Base-by-base conservation (phyloP, 2,329 filamentous ascomycete species). In the Gaeumannomyces tritici region DNA sequence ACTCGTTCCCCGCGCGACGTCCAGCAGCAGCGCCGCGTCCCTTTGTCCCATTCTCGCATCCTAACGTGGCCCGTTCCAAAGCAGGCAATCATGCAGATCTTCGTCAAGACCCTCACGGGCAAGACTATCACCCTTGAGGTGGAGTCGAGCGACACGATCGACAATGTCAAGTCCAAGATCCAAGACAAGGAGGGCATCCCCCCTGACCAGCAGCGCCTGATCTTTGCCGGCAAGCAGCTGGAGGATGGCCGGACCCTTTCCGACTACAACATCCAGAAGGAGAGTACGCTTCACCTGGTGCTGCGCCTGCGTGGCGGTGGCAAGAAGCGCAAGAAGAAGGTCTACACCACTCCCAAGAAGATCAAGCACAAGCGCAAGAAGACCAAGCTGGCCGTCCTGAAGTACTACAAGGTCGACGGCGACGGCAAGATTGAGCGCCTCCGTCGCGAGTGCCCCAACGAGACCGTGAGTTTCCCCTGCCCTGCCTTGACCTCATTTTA, bases 291-390 rank as follows among this genome's bases (percentile, higher is more conserved):
- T 71, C 95, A 99, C 83, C 84, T 98, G 73, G 95, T 99, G 74
- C 89, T 99, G 73, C 91, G 95, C 78, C 92, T 99, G 67, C 95
- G 93, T 87, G 95, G 95, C 86, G 95, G 93, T 81, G 93, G 81
- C 78, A 99, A 99, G 92, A 97, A 98, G 91, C 89, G 96, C 82
- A 99, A 99, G 91, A 96, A 96, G 92, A 99, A 99, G 93, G 95
- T 99, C 73, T 99, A 99, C 90, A 98, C 91, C 79, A 99, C 95
- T 76, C 95, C 95, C 80, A 99, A 99, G 93, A 99, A 99, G 92
- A 99, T 99, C 90, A 99, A 99, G 95, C 95, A 99, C 89, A 99
- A 99, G 93, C 90, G 92, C 86, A 99, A 98, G 92, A 99, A 99
- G 93, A 96, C 90, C 88, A 99, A 99, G 90, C 85, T 99, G 80